Conservation (phyloP, 768 basidiomycete species). For the Cyclocybe aegerita region DNA sequence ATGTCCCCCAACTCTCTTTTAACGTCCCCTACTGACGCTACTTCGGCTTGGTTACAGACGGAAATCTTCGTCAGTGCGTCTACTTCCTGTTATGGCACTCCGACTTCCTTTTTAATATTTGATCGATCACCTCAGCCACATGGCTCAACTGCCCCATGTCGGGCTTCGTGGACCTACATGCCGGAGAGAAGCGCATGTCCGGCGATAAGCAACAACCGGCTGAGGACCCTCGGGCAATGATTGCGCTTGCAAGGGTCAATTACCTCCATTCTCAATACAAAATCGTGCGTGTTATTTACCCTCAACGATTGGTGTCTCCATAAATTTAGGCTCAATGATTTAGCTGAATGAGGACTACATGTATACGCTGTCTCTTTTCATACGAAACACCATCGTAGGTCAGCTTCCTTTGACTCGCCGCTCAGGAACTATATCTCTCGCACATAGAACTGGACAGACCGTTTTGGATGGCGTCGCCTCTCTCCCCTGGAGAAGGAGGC, state of each 20-base stretch:
- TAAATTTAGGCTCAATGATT: neutral
- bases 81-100: too few relatives aligned
- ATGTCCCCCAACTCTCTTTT: neutral
- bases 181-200: neutral
- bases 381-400: slow-evolving; percentile 23
- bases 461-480: slow-evolving; percentile 44
- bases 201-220: neutral
- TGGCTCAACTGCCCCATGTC: slow-evolving; percentile 29
- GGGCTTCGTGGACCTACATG: slow-evolving; percentile 8
- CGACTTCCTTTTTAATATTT: too few relatives aligned
- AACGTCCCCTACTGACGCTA: neutral
- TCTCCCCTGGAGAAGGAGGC: slow-evolving; percentile 47
- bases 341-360: slow-evolving; percentile 32
- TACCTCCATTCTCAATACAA: slow-evolving; percentile 37
- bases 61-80: slow-evolving; percentile 36
- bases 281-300: slow-evolving; percentile 25
- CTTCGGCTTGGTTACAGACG: slow-evolving; percentile 26
- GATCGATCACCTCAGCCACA: slow-evolving; percentile 19
- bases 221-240: slow-evolving; percentile 32
- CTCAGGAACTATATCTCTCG: neutral
- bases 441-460: slow-evolving; percentile 35
- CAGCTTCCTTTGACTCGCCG: neutral
- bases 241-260: slow-evolving; percentile 38
- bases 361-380: slow-evolving; percentile 31
- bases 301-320: too few relatives aligned